Percentiles rank a stretch among this genome's conserved stretches.
These are phyloP conservation scores for Serendipita sp. DNA, from an alignment of 768 basidiomycete genomes.

Conservation along the genomic window DNA sequence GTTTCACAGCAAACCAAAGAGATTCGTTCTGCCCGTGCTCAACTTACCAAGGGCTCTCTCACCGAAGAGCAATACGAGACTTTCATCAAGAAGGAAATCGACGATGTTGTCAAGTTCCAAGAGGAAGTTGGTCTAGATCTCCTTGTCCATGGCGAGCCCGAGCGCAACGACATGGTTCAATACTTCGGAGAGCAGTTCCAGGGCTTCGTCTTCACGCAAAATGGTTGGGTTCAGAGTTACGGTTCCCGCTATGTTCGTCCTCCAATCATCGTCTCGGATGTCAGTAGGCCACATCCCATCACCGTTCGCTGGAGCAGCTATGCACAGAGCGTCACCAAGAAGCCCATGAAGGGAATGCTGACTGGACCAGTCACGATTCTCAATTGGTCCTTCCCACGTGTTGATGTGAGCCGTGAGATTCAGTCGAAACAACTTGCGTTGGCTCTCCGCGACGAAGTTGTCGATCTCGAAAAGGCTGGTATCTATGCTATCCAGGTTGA, in stretches of 20 bases:
- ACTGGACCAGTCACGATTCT: conserved; percentile 97
- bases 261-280: conserved; percentile 95
- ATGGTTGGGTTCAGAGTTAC: conserved; percentile 99
- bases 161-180: conserved; percentile 99
- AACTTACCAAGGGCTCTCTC: conserved; percentile 82
- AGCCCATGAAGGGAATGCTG: conserved; percentile 99
- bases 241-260: conserved; percentile 98
- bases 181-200: conserved; percentile 95
- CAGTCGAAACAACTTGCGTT: conserved; percentile 98
- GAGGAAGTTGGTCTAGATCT: conserved; percentile 92
- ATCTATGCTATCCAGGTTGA: conserved; percentile 99
- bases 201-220: conserved; percentile 97
- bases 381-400: conserved; percentile 99
- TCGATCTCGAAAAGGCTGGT: conserved; percentile 92
- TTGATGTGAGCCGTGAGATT: conserved; percentile 86
- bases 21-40: conserved; percentile 93
- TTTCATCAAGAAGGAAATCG: conserved; percentile 97
- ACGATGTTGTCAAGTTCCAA: conserved; percentile 88
- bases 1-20: conserved; percentile 82
- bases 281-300: conserved; percentile 83
- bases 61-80: conserved; percentile 78
- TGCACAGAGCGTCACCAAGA: conserved; percentile 83
- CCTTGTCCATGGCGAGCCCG: conserved; percentile 95
- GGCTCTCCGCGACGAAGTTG: conserved; percentile 92
- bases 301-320: conserved; percentile 95